A percentile compares a stretch with the other conserved stretches of the same genome.
phyloP scores from a whole-genome alignment of 208 protist species.

The Trypanosoma mega region DNA sequence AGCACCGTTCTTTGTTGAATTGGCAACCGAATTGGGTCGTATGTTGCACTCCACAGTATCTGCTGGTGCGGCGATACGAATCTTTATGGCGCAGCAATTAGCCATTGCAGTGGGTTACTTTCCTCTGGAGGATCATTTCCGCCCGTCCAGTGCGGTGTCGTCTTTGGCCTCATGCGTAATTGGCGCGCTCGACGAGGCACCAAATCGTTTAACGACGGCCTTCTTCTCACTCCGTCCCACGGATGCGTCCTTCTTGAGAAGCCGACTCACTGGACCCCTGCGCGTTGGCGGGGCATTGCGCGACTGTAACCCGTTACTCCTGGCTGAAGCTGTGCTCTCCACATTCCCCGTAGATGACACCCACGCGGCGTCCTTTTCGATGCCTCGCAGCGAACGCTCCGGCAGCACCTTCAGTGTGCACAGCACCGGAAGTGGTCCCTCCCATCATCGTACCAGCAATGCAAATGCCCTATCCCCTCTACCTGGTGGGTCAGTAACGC shows the following conservation, averaged over 20 bases:
- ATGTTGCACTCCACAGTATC: slow-evolving; percentile 9
- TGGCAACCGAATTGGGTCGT: background rate
- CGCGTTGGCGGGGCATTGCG: slow-evolving; percentile 15
- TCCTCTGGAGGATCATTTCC: background rate
- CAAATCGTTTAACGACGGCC: background rate
- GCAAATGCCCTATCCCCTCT: too few relatives aligned
- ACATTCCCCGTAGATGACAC: background rate
- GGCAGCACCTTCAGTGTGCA: too few relatives aligned
- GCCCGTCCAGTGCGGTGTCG: background rate
- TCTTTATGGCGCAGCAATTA: slow-evolving; percentile 25
- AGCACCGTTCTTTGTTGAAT: too few relatives aligned
- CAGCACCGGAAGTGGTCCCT: too few relatives aligned
- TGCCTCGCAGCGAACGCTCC: too few relatives aligned
- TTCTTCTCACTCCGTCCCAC: slow-evolving; percentile 12
- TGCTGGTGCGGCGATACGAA: background rate
- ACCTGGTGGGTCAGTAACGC: background rate
- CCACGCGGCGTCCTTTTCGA: background rate
- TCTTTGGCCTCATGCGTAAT: slow-evolving; percentile 3
- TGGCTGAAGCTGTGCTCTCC: slow-evolving; percentile 28
- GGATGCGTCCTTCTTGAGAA: too few relatives aligned
- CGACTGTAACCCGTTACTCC: slow-evolving; percentile 32
- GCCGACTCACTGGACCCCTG: slow-evolving; percentile 32
- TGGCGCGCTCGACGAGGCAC: background rate
- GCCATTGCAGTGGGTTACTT: slow-evolving; percentile 18
- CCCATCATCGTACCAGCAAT: too few relatives aligned